A percentile compares a stretch with the other conserved stretches of the same genome.
phyloP scores from a whole-genome alignment of 2,329 filamentous ascomycete species.

The Zymoseptoria ardabiliae region DNA sequence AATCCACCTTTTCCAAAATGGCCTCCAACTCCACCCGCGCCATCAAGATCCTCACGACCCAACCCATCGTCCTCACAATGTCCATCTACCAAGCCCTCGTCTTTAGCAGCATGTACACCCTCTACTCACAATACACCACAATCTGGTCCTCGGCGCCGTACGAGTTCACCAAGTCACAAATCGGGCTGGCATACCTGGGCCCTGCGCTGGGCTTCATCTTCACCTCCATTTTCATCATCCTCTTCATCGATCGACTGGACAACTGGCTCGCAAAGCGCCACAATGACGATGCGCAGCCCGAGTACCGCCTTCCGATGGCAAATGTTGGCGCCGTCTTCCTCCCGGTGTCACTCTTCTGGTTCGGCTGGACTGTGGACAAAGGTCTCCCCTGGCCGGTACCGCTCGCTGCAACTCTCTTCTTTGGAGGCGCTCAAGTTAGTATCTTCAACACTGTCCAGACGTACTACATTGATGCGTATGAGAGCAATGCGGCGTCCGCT shows the following conservation, averaged over 20 bases:
- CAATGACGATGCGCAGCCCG: constrained; percentile 33
- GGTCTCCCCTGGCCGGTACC: constrained; percentile 35
- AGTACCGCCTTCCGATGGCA: constrained; percentile 39
- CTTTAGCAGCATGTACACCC: constrained; percentile 39
- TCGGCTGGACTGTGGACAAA: constrained; percentile 37
- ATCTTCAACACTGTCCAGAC: constrained; percentile 48
- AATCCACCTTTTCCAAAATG: constrained; percentile 31
- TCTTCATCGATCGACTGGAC: constrained; percentile 41
- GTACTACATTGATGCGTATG: constrained; percentile 47
- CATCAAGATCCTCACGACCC: constrained; percentile 33
- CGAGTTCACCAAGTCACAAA: constrained; percentile 37
- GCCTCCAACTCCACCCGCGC: constrained; percentile 33
- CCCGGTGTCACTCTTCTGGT: constrained; percentile 38
- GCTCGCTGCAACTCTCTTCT: constrained; percentile 37
- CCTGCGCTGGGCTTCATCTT: constrained; percentile 37
- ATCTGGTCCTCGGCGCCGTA: constrained; percentile 25
- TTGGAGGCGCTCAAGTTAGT: constrained; percentile 46
- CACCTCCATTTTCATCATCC: constrained; percentile 37
- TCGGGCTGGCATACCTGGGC: constrained; percentile 37
- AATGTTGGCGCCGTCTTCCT: constrained; percentile 39
- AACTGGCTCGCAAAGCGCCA: constrained; percentile 36
- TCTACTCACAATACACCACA: constrained; percentile 31
- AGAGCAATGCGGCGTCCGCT: constrained; percentile 42
- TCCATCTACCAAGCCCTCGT: constrained; percentile 39
- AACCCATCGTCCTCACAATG: constrained; percentile 41